Conservation (phyloP, 768 basidiomycete species). For the Imleria badia region DNA sequence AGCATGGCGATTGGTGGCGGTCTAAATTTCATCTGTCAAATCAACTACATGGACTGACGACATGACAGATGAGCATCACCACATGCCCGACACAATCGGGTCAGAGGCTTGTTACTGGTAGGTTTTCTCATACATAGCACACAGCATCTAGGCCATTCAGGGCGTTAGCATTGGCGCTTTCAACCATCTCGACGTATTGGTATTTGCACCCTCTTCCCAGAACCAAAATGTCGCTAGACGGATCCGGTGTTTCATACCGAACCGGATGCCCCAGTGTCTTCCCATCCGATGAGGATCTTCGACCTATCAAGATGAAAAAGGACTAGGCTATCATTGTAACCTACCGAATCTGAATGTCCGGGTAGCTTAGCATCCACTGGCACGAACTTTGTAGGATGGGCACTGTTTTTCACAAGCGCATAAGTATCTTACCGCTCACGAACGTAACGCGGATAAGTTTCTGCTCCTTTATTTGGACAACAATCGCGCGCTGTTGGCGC, state of each 20-base stretch:
- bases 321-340: not conserved
- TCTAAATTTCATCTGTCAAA: slow-evolving; percentile 7
- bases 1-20: not conserved
- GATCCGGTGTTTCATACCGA: not conserved
- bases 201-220: slow-evolving; percentile 5
- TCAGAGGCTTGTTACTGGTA: not conserved
- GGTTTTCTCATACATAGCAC: not conserved
- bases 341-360: not conserved
- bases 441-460: not conserved
- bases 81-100: not conserved
- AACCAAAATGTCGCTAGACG: not conserved
- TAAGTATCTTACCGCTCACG: not conserved
- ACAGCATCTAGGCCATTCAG: not conserved
- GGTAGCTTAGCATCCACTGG: not conserved
- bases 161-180: not conserved
- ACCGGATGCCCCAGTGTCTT: slow-evolving; percentile 1
- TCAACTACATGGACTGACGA: slow-evolving; percentile 2
- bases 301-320: not conserved
- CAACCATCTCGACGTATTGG: slow-evolving; percentile 1
- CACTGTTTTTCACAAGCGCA: not conserved
- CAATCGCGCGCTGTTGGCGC: not conserved
- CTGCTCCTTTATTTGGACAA: not conserved
- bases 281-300: slow-evolving; percentile 1
- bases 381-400: not conserved
- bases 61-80: slow-evolving; percentile 1